Evolutionary conservation across 441 rosid species (phyloP), one percentile per base, ranked within the genome.

Genomic region (Populus hybrid): DNA sequence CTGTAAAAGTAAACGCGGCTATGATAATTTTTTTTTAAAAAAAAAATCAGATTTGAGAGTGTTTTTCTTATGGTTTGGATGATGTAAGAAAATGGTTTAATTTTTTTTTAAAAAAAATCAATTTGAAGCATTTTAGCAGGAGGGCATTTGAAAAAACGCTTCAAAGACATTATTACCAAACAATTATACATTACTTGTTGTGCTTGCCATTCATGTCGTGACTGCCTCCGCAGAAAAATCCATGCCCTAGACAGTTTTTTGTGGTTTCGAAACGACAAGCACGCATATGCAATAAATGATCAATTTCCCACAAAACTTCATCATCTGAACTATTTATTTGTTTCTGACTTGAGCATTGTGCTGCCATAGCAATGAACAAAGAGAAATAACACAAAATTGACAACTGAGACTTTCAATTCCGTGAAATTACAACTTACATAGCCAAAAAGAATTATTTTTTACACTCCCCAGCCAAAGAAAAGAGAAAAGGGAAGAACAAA

Each of bases 221-320:
- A 45, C 20, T 45, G 56, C 56, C 56, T 45, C 56, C 18, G 56
- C 56, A 45, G 20, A 1, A 45, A 14, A 45, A 42, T 42, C 53
- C 4, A 42, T 42, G 53, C 12, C 53, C 2, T 12, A 14, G 20
- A 90, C 78, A 73, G 92, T 45, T 45, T 45, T 14, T 4, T 4
- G 6, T 45, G 68, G 29, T 64, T 24, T n/a, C 29, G 68, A 9
- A 24, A 64, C 31, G 96, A 72, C 88, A 92, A 64, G 91, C 94
- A 2, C 18, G 92, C 7, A 21, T 1, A 8, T 14, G 56, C 56
- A 45, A 45, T 45, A 45, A 45, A 14, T 4, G 56, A 14, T 45
- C 56, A 45, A 45, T 45, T 45, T 45, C 56, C 18, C 56, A 45
- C 56, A 12, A 4, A 14, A 45, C 18, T 45, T 14, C 56, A 12